phyloP scores from a whole-genome alignment of 106 monocot genomes.

The Platanthera guangdongensis region DNA sequence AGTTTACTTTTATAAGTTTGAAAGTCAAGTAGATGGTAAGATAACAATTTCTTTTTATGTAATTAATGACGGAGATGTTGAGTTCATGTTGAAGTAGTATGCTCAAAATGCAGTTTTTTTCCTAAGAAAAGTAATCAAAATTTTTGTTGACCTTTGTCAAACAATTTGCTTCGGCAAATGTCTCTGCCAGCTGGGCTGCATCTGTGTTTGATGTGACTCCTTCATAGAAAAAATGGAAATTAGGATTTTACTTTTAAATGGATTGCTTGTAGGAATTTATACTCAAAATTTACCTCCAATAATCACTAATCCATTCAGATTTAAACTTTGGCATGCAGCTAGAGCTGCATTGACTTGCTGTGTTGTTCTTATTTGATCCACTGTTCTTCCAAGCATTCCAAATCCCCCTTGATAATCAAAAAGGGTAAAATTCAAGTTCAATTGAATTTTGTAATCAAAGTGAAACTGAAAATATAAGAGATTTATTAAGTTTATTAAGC shows the following conservation, averaged over 20 bases:
- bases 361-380: slow-evolving; percentile 77
- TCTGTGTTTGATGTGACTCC: slow-evolving; percentile 85
- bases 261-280: background rate
- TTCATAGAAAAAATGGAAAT: slow-evolving; percentile 12
- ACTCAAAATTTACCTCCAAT: slow-evolving; percentile 53
- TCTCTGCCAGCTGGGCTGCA: slow-evolving; percentile 91
- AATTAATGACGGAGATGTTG: too few species aligned
- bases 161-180: slow-evolving; percentile 67
- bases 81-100: too few species aligned
- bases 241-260: background rate
- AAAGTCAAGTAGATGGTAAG: too few species aligned
- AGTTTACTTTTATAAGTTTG: too few species aligned
- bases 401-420: slow-evolving; percentile 51
- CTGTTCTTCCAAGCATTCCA: slow-evolving; percentile 83
- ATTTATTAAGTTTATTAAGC: too few species aligned
- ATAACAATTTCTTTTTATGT: too few species aligned
- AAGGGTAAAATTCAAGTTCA: too few species aligned
- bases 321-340: slow-evolving; percentile 54
- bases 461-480: too few species aligned
- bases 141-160: slow-evolving; percentile 48
- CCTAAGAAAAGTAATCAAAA: too few species aligned
- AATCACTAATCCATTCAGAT: slow-evolving; percentile 86
- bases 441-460: too few species aligned
- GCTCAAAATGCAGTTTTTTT: too few species aligned
- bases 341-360: slow-evolving; percentile 80